Conservation (phyloP, 2,329 filamentous ascomycete genomes). For the Ophiocordyceps polyrhachis-furcata region DNA sequence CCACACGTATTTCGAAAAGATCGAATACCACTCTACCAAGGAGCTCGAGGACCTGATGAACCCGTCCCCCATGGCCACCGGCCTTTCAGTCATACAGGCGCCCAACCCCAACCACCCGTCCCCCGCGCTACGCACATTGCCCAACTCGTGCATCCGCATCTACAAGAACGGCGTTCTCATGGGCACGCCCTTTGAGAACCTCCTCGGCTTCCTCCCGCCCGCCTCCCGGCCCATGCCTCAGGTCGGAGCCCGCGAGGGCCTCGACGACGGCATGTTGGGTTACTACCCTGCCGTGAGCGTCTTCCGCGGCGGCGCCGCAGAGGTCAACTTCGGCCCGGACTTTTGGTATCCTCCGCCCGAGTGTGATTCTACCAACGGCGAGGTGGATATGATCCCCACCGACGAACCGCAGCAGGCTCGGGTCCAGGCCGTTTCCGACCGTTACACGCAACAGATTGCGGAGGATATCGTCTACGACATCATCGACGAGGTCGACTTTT, state of each 20-base stretch:
- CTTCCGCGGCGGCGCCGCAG: conserved; percentile 76
- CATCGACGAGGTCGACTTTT: conserved; percentile 86
- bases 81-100: conserved; percentile 30
- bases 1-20: conserved; percentile 84
- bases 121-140: conserved; percentile 67
- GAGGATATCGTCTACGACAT: conserved; percentile 90
- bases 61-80: conserved; percentile 32
- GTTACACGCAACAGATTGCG: conserved; percentile 82
- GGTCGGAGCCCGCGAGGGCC: conserved; percentile 61
- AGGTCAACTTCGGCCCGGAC: conserved; percentile 84
- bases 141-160: conserved; percentile 67
- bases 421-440: conserved; percentile 48
- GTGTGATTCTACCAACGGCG: conserved; percentile 23
- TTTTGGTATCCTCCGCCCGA: conserved; percentile 75
- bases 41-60: conserved; percentile 75
- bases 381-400: conserved; percentile 26
- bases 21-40: conserved; percentile 74
- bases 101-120: conserved; percentile 56
- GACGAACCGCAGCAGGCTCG: conserved; percentile 9
- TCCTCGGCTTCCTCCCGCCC: conserved; percentile 80
- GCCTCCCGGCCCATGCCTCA: conserved; percentile 58
- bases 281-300: conserved; percentile 91
- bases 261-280: conserved; percentile 87
- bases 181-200: conserved; percentile 72
- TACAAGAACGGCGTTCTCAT: conserved; percentile 84